Evolutionary conservation across 371 early-diverging fungal genomes (phyloP).

Genomic region (Mucor saturninus): DNA sequence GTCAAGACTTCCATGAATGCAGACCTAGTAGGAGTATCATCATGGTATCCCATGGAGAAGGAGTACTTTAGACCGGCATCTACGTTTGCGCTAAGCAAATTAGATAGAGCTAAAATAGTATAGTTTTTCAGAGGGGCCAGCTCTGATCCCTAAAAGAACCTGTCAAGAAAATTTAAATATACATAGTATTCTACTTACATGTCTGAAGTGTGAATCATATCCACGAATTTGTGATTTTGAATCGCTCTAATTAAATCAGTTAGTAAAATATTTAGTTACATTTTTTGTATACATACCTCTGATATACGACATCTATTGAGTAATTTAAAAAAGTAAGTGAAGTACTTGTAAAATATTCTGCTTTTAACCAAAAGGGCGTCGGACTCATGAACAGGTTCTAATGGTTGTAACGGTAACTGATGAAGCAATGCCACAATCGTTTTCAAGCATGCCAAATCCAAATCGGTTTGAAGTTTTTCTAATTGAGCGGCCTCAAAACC

Average conservation of each 20-base stretch:
- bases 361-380: conserved; percentile 66
- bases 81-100: conserved; percentile 86
- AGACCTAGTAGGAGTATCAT: conserved; percentile 80
- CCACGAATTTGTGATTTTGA: conserved; percentile 15
- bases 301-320: conserved; percentile 75
- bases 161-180: conserved; percentile 1
- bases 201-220: conserved; percentile 13
- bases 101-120: conserved; percentile 83
- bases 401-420: conserved; percentile 80
- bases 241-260: conserved; percentile 18
- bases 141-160: conserved; percentile 46
- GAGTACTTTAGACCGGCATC: conserved; percentile 88
- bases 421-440: conserved; percentile 77
- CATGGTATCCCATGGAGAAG: conserved; percentile 86
- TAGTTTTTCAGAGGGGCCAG: conserved; percentile 72
- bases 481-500: conserved; percentile 43
- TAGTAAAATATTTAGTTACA: background rate
- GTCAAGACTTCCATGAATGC: conserved; percentile 90
- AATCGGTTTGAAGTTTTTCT: conserved; percentile 71
- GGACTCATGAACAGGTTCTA: conserved; percentile 60
- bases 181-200: background rate
- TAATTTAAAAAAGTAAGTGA: conserved; percentile 84
- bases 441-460: conserved; percentile 81
- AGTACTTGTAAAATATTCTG: conserved; percentile 79
- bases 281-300: conserved; percentile 34